These are phyloP conservation scores for Apiotrichum brassicae DNA, from an alignment of 1,284 basidiomycete species.

Conservation along the genomic window DNA sequence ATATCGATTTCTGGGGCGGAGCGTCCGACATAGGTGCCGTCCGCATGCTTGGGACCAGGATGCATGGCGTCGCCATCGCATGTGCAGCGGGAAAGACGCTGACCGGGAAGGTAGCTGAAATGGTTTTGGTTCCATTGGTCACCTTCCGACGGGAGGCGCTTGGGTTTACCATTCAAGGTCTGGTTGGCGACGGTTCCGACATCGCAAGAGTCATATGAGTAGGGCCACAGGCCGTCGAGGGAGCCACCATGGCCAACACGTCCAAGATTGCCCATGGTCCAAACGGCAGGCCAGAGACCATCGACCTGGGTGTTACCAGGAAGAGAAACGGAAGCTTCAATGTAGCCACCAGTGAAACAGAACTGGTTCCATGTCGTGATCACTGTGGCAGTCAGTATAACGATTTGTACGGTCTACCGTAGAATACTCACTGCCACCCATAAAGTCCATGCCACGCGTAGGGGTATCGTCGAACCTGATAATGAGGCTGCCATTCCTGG, in stretches of 20 bases:
- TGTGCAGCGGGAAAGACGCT: constrained; percentile 72
- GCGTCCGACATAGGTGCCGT: constrained; percentile 71
- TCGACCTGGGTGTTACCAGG: constrained; percentile 63
- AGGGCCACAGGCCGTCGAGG: constrained; percentile 50
- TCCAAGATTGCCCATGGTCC: constrained; percentile 50
- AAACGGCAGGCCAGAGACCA: constrained; percentile 59
- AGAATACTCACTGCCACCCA: constrained; percentile 57
- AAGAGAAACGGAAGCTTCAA: constrained; percentile 68
- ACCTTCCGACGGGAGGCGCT: constrained; percentile 22
- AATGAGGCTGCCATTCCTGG: constrained; percentile 61
- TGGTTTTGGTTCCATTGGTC: constrained; percentile 37
- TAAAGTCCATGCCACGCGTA: constrained; percentile 68
- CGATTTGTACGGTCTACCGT: too few species aligned
- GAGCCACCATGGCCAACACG: constrained; percentile 49
- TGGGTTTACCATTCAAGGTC: constrained; percentile 40
- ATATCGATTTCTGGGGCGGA: constrained; percentile 81
- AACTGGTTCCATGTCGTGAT: constrained; percentile 72
- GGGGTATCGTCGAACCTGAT: constrained; percentile 57
- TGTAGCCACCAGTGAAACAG: constrained; percentile 81
- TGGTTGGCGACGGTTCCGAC: constrained; percentile 56
- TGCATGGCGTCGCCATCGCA: constrained; percentile 65
- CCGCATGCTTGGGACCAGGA: constrained; percentile 62
- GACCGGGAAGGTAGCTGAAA: constrained; percentile 64
- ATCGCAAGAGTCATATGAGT: constrained; percentile 52
- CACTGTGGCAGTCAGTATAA: constrained; percentile 23